These are phyloP conservation scores for Chlamydomonas incerta DNA, from an alignment of 139 green algal genomes.

Conservation along the genomic window DNA sequence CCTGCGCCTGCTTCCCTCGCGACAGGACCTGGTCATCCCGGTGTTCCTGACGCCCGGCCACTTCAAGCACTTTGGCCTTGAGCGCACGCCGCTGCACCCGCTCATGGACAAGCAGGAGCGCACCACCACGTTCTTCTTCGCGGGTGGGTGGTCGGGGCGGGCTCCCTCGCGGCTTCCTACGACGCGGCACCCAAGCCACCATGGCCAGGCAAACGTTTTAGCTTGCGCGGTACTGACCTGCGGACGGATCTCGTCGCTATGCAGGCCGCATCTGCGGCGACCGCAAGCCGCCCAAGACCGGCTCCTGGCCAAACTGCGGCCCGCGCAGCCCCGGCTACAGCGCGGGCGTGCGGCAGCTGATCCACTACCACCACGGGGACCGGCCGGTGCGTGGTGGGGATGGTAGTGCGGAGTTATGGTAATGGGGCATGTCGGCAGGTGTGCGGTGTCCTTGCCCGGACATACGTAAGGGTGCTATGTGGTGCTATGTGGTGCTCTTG, in stretches of 20 bases:
- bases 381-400: not conserved
- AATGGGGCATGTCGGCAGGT: no score
- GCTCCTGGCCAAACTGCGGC: constrained; percentile 38
- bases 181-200: no score
- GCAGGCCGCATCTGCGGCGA: constrained; percentile 24
- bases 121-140: constrained; percentile 24
- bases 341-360: constrained; percentile 33
- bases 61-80: constrained; percentile 44
- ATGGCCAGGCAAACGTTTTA: no score
- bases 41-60: constrained; percentile 47
- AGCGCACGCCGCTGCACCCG: constrained; percentile 42
- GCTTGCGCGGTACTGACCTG: no score
- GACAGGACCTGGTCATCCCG: constrained; percentile 54
- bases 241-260: no score
- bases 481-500: no score
- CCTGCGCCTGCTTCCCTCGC: not conserved
- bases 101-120: not conserved
- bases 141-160: not conserved
- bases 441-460: no score
- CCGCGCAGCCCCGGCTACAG: constrained; percentile 19
- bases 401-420: no score
- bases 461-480: no score
- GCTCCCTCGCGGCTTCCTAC: no score
- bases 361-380: constrained; percentile 54
- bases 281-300: not conserved